Evolutionary conservation across 1,284 basidiomycete genomes (phyloP), one percentile per base, ranked within the genome.

Genomic region (Cutaneotrichosporon sp.): DNA sequence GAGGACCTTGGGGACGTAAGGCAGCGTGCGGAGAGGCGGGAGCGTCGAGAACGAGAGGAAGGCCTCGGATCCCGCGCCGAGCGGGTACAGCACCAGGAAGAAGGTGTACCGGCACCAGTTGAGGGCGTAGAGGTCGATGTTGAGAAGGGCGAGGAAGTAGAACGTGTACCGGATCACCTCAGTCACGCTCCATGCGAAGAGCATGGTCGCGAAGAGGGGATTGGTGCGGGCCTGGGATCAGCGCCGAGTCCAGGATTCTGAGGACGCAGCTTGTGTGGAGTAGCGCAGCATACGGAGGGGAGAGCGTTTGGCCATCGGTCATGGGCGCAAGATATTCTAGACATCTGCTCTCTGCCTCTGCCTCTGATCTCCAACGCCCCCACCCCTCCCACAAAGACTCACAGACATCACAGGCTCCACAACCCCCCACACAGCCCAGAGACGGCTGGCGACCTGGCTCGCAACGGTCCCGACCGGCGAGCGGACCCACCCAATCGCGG

Each of bases 81-180:
- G 81, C 4, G 92, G 93, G 82, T 99, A 99, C 32, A 98, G 86
- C 56, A 94, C 72, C 80, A 90, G 94, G 82, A 98, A 99, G 7
- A 91, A 87, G 32, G 93, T 91, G 85, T 98, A 99, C 61, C 83
- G 73, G n/a, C 83, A 72, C 78, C 79, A 84, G 64, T 82, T 78
- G 51, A 84, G 73, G 14, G 72, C 46, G 36, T 73, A 69, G 32
- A 78, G 62, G 65, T 81, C 77, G 67, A 79, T 69, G 8, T 85
- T 86, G 53, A 90, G 72, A 10, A 97, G 85, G 56, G 84, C 84
- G 73, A 85, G 84, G 4, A 90, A 88, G 81, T 99, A 99, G 83
- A 90, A 97, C 9, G 88, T 81, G 81, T 99, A 99, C 32, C 96
- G 91, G 67, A 97, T 88, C 60, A 93, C 86, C 80, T 99, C 96